Evolutionary conservation across 208 protist genomes (phyloP).

Genomic region (Leishmania martiniquensis): DNA sequence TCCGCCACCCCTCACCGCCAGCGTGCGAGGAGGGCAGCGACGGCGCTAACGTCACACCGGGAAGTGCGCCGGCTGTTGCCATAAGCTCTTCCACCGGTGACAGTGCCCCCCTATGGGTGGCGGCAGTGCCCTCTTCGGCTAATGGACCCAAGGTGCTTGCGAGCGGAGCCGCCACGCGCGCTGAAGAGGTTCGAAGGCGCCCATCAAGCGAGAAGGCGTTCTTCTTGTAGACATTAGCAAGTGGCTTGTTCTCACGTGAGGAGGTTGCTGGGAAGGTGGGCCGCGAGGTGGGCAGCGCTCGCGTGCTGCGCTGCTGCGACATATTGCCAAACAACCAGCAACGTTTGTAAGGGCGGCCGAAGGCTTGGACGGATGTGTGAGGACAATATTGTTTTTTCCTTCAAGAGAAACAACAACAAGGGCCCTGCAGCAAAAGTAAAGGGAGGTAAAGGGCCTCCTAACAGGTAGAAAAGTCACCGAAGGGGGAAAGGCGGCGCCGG

Average conservation of each 20-base stretch:
- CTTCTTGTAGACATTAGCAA: slow-evolving; percentile 2
- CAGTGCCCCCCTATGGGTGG: neutral
- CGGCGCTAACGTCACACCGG: neutral
- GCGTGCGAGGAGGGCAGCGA: neutral
- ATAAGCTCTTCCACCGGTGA: slow-evolving; percentile 32
- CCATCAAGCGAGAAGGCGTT: slow-evolving; percentile 24
- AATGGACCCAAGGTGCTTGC: neutral
- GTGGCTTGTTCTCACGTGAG: neutral
- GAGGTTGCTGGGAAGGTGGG: neutral
- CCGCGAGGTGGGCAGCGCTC: slow-evolving; percentile 6
- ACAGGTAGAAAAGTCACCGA: too few relatives aligned
- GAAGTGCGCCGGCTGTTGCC: neutral
- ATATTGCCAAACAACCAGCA: neutral
- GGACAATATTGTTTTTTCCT: too few relatives aligned
- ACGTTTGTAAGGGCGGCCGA: neutral
- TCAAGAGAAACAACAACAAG: too few relatives aligned
- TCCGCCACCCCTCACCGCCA: slow-evolving; percentile 66
- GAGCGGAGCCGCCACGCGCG: slow-evolving; percentile 5
- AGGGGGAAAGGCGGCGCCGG: too few relatives aligned
- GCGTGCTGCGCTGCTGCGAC: slow-evolving; percentile 6
- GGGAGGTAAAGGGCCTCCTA: too few relatives aligned
- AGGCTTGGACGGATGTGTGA: too few relatives aligned
- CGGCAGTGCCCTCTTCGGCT: neutral
- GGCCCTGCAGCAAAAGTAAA: too few relatives aligned
- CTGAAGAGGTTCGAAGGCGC: slow-evolving; percentile 3